phyloP scores from a whole-genome alignment of 106 monocot genomes.

The Iris macrosiphon region DNA sequence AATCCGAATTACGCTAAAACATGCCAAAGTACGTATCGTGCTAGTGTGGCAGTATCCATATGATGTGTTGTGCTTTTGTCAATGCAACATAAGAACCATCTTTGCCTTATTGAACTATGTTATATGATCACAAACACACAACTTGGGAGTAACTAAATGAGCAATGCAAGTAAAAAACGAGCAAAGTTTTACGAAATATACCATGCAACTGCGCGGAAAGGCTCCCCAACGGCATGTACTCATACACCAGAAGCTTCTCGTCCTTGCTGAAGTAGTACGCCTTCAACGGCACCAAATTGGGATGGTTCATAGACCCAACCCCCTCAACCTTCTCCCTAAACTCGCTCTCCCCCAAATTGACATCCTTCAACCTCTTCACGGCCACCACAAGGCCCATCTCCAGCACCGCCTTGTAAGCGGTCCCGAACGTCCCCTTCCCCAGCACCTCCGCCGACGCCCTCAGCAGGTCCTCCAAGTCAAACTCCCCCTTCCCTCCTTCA shows the following conservation, averaged over 20 bases:
- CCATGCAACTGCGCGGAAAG: constrained; percentile 19
- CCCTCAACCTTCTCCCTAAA: constrained; percentile 17
- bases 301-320: constrained; percentile 15
- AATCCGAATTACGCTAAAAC: no score
- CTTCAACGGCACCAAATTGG: constrained; percentile 9
- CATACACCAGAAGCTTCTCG: constrained; percentile 24
- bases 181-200: neutral
- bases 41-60: no score
- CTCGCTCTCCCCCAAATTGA: constrained; percentile 17
- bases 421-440: constrained; percentile 24
- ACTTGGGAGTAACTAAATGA: no score
- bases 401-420: constrained; percentile 25
- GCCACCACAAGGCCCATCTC: constrained; percentile 18
- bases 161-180: no score
- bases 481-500: constrained; percentile 1
- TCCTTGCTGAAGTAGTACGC: constrained; percentile 27
- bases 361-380: constrained; percentile 24
- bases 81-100: no score
- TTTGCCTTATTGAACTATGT: no score
- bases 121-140: no score
- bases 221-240: constrained; percentile 17
- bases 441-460: constrained; percentile 27
- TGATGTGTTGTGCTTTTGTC: no score
- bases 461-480: constrained; percentile 25
- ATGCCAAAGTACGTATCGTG: no score